These are phyloP conservation scores for Irpex sp. DNA, from an alignment of 1,284 basidiomycete species.

Conservation along the genomic window DNA sequence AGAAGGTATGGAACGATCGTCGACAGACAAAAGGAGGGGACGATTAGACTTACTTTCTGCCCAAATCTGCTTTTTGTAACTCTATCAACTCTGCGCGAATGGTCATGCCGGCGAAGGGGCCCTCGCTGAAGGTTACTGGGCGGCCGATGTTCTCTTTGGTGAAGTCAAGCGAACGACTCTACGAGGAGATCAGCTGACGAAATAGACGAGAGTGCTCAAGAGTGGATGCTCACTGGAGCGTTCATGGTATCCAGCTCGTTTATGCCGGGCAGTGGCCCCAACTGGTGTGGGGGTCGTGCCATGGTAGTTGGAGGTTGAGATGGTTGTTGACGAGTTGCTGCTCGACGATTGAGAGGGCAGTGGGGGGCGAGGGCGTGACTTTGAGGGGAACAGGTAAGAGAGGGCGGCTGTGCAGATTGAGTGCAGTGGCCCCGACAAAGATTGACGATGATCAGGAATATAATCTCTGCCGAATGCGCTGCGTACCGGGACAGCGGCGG, in stretches of 20 bases:
- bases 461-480: slow-evolving; percentile 12
- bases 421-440: slow-evolving; percentile 4
- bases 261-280: slow-evolving; percentile 2
- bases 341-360: neutral
- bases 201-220: neutral
- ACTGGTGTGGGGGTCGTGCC: neutral
- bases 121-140: slow-evolving; percentile 13
- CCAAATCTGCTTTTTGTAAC: slow-evolving; percentile 19
- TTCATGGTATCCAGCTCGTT: neutral
- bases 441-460: slow-evolving; percentile 10
- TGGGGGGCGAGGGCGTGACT: neutral
- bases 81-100: slow-evolving; percentile 16
- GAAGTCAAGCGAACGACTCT: slow-evolving; percentile 2
- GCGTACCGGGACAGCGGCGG: slow-evolving; percentile 17
- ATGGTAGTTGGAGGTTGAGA: neutral
- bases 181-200: neutral
- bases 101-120: slow-evolving; percentile 15
- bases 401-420: slow-evolving; percentile 1
- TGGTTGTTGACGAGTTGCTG: slow-evolving; percentile 1
- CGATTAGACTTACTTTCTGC: slow-evolving; percentile 16
- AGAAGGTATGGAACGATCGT: neutral
- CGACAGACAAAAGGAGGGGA: neutral
- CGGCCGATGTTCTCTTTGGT: slow-evolving; percentile 8
- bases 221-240: neutral
- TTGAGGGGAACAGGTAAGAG: neutral